A percentile compares a stretch with the other conserved stretches of the same genome.
These are phyloP conservation scores for Pachyrhizus erosus DNA, from an alignment of 306 rosid species.

Conservation along the genomic window DNA sequence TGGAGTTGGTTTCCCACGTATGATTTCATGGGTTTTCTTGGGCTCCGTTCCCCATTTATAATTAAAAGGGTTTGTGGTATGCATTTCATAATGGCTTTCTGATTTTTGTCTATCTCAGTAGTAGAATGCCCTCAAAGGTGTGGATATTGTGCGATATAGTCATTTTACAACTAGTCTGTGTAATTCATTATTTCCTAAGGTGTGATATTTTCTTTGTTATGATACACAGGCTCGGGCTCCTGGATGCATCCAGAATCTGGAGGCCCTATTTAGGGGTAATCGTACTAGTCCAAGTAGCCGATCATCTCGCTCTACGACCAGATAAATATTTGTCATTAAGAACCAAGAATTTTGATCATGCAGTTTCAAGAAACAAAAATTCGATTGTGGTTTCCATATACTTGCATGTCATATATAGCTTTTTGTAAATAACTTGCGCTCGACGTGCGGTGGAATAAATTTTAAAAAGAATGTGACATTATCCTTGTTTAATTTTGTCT, in stretches of 20 bases:
- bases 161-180: no score
- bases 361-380: not conserved
- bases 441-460: not conserved
- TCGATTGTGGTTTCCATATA: slow-evolving; percentile 15
- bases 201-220: not conserved
- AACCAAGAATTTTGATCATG: slow-evolving; percentile 15
- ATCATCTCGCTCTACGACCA: slow-evolving; percentile 43
- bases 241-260: slow-evolving; percentile 44
- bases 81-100: no score
- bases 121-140: no score
- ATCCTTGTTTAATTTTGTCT: not conserved
- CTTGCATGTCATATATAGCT: not conserved
- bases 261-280: slow-evolving; percentile 39
- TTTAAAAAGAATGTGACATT: not conserved
- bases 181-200: no score
- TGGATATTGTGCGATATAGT: no score
- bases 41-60: no score
- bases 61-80: no score
- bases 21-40: no score
- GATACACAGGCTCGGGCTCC: slow-evolving; percentile 41
- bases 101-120: no score
- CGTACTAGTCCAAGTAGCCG: slow-evolving; percentile 50
- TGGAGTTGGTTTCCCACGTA: no score
- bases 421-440: slow-evolving; percentile 31
- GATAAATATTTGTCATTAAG: slow-evolving; percentile 39